Evolutionary conservation across 768 basidiomycete genomes (phyloP), one percentile per base, ranked within the genome.

Genomic region (Suillus luteus): DNA sequence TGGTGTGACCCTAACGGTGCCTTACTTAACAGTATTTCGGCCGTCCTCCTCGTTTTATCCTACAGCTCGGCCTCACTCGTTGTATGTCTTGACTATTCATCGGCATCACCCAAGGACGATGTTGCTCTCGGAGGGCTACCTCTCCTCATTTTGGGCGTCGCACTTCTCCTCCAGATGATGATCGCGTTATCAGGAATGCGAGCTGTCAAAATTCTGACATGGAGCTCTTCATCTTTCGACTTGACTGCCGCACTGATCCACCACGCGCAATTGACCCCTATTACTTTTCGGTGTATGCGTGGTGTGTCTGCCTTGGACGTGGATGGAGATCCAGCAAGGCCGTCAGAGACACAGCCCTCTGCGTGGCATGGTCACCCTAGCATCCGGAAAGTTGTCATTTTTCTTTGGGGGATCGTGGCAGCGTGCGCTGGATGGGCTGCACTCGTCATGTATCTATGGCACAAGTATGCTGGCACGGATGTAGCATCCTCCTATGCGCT

Each of bases 11-110:
- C 73, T 12, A 74, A 73, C 12, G 70, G 74, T 48, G 67, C 65
- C 7, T 0, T 55, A 9, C 71, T 61, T 2, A 76, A 71, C 12
- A 0, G 66, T 14, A 9, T 69, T 43, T 73, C 73, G 73, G 66
- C 68, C 37, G 52, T 76, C 22, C 71, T 76, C 22, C 71, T 75
- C 63, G 60, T 76, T 60, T 59, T 73, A 17, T 75, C 75, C 41
- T 76, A 73, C 40, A 68, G 67, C 38, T 73, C 74, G 15, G 67
- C 69, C 61, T 64, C 69, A 10, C 69, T 76, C 17, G 67, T 71
- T 19, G 19, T 64, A 7, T 12, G 14, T 61, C 4, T 8, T 7
- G 19, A 44, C n/a, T 31, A 1, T 9, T 44, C 3, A n/a, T 2
- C n/a, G 19, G 9, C 10, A 5, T n/a, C 11, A 46, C 4, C 33